Percentiles rank a stretch among this genome's conserved stretches.
Conservation (phyloP, 2,329 filamentous ascomycete species). For the Diaporthe capsici region DNA sequence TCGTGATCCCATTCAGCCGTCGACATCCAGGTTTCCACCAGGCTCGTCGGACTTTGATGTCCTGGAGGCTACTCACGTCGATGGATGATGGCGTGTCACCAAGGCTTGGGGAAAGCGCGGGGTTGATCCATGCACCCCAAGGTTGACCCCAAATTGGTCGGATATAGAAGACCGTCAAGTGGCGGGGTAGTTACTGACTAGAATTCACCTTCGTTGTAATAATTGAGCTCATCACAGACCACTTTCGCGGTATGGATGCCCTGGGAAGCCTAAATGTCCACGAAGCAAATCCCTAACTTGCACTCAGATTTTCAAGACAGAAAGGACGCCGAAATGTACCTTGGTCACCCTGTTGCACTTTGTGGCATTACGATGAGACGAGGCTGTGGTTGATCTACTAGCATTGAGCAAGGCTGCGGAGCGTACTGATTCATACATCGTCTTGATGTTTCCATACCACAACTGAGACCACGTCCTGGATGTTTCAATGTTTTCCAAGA, state of each 20-base stretch:
- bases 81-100: neutral
- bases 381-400: neutral
- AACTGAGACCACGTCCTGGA: neutral
- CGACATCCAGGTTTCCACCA: neutral
- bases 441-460: neutral
- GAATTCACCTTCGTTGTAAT: neutral
- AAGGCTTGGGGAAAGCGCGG: neutral
- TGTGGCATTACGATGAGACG: neutral
- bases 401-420: neutral
- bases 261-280: neutral
- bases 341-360: neutral
- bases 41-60: neutral
- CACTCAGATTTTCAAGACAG: neutral
- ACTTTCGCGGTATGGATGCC: neutral
- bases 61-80: neutral
- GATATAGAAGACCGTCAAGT: neutral
- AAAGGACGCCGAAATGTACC: too few species aligned
- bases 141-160: neutral
- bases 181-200: neutral
- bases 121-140: neutral
- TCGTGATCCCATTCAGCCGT: neutral
- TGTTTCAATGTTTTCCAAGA: too few species aligned
- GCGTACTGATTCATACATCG: neutral
- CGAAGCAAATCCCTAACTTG: neutral
- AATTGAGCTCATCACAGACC: neutral